These are phyloP conservation scores for Pyricularia grisea DNA, from an alignment of 2,329 filamentous ascomycete genomes.

Conservation along the genomic window DNA sequence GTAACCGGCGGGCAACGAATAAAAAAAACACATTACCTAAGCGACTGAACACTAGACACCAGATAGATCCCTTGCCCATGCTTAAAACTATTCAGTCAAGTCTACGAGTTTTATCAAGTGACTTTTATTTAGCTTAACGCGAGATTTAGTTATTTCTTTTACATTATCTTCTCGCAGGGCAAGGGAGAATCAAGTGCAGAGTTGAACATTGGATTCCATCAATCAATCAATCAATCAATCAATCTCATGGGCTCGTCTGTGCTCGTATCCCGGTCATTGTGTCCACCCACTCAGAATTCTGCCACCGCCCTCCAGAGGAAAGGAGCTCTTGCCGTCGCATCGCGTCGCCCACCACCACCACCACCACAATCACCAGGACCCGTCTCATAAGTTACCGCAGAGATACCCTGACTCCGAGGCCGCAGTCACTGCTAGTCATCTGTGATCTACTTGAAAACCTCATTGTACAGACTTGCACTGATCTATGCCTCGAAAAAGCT, in stretches of 20 bases:
- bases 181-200: too few relatives aligned
- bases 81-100: neutral
- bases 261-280: slow-evolving; percentile 1
- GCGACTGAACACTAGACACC: neutral
- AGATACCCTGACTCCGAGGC: neutral
- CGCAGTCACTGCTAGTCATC: neutral
- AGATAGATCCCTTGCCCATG: neutral
- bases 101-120: neutral
- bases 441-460: neutral
- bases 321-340: neutral
- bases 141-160: neutral
- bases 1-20: neutral
- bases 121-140: neutral
- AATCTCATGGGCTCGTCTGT: neutral
- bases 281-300: neutral
- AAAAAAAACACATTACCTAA: neutral
- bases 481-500: neutral
- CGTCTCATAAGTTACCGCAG: neutral
- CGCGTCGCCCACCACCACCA: neutral
- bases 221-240: neutral
- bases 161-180: neutral
- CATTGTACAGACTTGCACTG: neutral
- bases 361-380: neutral
- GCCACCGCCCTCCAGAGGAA: neutral
- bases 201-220: neutral